Conservation (phyloP, 179 eudicot genomes). For the Vitellaria paradoxa region DNA sequence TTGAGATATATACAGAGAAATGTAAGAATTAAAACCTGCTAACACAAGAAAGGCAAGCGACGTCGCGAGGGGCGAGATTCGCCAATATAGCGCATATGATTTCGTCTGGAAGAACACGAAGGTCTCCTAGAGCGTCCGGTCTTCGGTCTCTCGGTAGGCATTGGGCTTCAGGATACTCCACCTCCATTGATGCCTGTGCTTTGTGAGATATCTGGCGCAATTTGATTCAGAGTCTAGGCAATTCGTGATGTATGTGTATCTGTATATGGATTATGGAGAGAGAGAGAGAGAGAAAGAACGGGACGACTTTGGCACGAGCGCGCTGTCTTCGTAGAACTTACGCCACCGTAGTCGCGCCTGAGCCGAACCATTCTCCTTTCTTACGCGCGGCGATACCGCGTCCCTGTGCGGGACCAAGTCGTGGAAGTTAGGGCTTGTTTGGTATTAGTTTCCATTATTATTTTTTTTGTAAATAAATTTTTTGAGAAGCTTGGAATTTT, state of each 20-base stretch:
- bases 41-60: conserved; percentile 82
- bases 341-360: not conserved
- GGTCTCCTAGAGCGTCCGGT: conserved; percentile 65
- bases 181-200: conserved; percentile 22
- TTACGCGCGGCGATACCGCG: conserved; percentile 15
- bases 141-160: conserved; percentile 53
- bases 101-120: conserved; percentile 75
- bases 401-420: not conserved
- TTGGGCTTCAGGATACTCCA: conserved; percentile 18
- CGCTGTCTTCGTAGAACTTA: conserved; percentile 11
- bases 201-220: not conserved
- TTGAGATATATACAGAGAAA: not conserved
- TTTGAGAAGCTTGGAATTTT: too few species aligned
- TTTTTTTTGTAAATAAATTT: too few species aligned
- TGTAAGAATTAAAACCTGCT: conserved; percentile 60
- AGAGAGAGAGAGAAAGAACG: conserved; percentile 11
- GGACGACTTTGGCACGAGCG: not conserved
- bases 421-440: too few species aligned
- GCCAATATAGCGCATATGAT: conserved; percentile 44
- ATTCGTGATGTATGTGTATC: not conserved
- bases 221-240: not conserved
- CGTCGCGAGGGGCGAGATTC: conserved; percentile 66
- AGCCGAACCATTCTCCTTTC: conserved; percentile 9
- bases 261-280: not conserved
- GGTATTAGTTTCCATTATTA: too few species aligned